These are phyloP conservation scores for Geotrichum restrictum DNA, from an alignment of 1,139 yeast species.

Conservation along the genomic window DNA sequence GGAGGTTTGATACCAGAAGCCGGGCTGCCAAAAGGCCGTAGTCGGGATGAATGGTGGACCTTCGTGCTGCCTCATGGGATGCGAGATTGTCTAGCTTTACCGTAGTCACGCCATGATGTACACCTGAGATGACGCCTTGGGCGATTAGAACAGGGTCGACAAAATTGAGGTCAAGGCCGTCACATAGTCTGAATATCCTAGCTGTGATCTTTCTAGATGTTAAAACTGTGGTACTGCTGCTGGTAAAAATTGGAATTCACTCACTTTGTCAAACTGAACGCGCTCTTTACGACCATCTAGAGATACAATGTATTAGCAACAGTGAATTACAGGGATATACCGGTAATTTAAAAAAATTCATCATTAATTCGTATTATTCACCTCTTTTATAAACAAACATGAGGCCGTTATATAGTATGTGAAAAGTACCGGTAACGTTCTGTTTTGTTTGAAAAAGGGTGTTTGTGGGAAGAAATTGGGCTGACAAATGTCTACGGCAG, in stretches of 20 bases:
- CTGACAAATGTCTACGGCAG: background rate
- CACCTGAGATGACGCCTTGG: constrained; percentile 67
- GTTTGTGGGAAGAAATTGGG: constrained; percentile 4
- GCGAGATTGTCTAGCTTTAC: constrained; percentile 71
- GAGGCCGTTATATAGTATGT: background rate
- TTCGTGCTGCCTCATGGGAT: constrained; percentile 83
- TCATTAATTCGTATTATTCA: background rate
- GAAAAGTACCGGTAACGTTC: too few relatives aligned
- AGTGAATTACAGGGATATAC: too few relatives aligned
- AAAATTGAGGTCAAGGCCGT: constrained; percentile 62
- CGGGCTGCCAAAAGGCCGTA: constrained; percentile 83
- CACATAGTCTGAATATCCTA: constrained; percentile 51
- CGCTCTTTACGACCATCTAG: constrained; percentile 67
- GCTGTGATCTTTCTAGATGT: constrained; percentile 44
- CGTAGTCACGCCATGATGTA: constrained; percentile 80
- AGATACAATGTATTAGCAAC: too few relatives aligned
- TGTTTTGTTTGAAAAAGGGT: background rate
- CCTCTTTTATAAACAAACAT: constrained; percentile 45
- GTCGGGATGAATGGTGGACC: constrained; percentile 89
- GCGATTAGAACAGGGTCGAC: constrained; percentile 70
- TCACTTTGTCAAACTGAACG: constrained; percentile 55
- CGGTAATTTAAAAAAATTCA: background rate
- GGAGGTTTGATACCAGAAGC: constrained; percentile 70
- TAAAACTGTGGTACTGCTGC: background rate
- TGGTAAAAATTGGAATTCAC: background rate